Evolutionary conservation across 495 filamentous ascomycete genomes (phyloP), one percentile per base, ranked within the genome.

Genomic region (Penicillium robsamsonii): DNA sequence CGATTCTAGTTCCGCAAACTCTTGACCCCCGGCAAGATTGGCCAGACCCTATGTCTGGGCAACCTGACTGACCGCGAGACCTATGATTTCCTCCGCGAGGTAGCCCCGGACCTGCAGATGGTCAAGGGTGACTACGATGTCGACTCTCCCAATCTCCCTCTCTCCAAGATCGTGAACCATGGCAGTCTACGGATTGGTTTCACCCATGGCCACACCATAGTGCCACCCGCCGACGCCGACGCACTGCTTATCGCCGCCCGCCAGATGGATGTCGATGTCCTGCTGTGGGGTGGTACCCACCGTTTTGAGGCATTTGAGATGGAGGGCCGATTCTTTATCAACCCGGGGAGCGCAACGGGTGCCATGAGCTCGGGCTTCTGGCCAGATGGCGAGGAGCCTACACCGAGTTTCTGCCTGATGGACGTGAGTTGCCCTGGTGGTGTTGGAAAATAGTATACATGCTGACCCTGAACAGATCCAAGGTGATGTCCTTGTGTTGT

Each of bases 261-360:
- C 58, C 90, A 93, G 70, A 87, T 99, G 77, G 94, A 97, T 67
- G 95, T 97, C 17, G 94, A 99, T 76, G 90, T 99, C 43, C 74
- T 99, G 51, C 85, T 96, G 60, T 99, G 91, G 91, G 94, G 92
- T 42, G 95, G 94, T n/a, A 96, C 93, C 13, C 93, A 97, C 75
- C 81, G 85, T 12, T 99, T 99, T 69, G 94, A 99, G 76, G 96
- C 95, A 29, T 98, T 96, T 67, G 95, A 98, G 79, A 86, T 97
- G 74, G 95, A 97, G 78, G 95, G 94, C 50, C 91, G 95, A 71
- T 98, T 98, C 78, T 98, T 98, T 73, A 87, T 98, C 42, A 98
- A 97, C 68, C 94, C 94, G 2, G 94, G 94, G n/a, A 95, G 89
- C 71, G 92, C 89, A 20, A 95, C 90, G 9, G 91, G 91, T 11